These are phyloP conservation scores for Arctium lappa DNA, from an alignment of 129 eudicot genomes.

Conservation along the genomic window DNA sequence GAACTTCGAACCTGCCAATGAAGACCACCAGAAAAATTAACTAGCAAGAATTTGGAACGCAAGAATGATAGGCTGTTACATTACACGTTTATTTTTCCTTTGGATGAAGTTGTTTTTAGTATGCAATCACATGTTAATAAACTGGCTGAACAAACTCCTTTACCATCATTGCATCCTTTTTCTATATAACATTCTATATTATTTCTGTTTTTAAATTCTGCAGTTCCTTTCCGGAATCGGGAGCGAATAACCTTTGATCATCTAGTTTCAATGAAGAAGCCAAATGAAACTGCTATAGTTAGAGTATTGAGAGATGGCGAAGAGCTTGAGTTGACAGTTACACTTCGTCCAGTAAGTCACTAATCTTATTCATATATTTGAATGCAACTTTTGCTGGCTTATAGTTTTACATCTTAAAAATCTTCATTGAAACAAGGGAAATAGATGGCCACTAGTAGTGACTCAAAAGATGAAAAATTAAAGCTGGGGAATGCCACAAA, in stretches of 20 bases:
- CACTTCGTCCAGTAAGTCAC: constrained; percentile 78
- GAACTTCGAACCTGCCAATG: not conserved
- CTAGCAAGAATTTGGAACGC: not conserved
- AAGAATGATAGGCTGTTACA: not conserved
- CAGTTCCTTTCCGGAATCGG: constrained; percentile 93
- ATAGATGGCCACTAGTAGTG: not conserved
- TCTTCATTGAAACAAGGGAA: not conserved
- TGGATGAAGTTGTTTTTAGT: not conserved
- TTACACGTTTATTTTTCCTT: not conserved
- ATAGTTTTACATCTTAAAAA: not conserved
- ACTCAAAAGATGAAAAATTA: not conserved
- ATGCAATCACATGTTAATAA: not conserved
- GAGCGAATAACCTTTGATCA: constrained; percentile 95
- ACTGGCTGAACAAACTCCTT: not conserved
- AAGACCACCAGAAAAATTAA: not conserved
- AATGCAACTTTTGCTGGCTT: not conserved
- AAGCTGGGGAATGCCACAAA: not conserved
- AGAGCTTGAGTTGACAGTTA: constrained; percentile 60
- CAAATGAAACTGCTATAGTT: constrained; percentile 77
- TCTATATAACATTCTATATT: not conserved
- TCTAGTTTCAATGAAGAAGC: constrained; percentile 97
- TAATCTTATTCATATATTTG: constrained; percentile 12
- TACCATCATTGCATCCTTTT: constrained; percentile 12
- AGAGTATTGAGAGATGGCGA: constrained; percentile 74
- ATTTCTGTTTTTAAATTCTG: constrained; percentile 1